Base-by-base conservation (phyloP, 225 moss, liverwort and hornwort genomes). In the Neckera pumila region DNA sequence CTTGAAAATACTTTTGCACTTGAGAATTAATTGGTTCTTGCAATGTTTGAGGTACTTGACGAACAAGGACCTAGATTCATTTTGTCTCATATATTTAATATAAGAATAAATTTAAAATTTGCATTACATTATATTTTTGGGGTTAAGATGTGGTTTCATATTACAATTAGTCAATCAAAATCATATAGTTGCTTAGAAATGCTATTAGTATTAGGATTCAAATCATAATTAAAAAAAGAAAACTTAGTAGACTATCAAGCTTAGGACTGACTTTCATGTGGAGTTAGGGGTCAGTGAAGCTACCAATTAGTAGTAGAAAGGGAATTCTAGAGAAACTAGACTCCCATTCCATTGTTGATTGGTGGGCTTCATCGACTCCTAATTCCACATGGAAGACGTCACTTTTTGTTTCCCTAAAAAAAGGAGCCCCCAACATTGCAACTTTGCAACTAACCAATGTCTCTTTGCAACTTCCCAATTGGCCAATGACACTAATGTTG, bases 1-100 rank as follows among this genome's bases (percentile, higher is more conserved):
- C 17, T 27, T 57, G 27, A 71, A 96, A 96, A 88, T 97, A 97
- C 45, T 95, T 93, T 83, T 94, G 93, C 5, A 98, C 95, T 82
- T 87, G 86, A 67, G 63, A 5, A 43, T 85, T 59, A 19, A 95
- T 88, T 9, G 95, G 72, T 59, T 91, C 95, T 62, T 87, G 65
- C 14, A 77, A 83, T n/a, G 75, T 74, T 72, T 86, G 89, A 9
- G 95, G 96, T 58, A 98, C 92, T 88, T 98, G 96, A 8, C 93
- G 93, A 67, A 98, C 96, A 58, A 96, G 91, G 51, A 98, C 93
- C 98, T 98, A 60, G 30, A 85, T 87, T 38, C 45, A 76, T 80
- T 86, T 85, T 63, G 36, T 30, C 36, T 40, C 9, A 53, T 60
- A 2, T 14, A 63, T 1, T 64, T 79, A 28, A 40, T 40, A 9